phyloP scores from a whole-genome alignment of 441 rosid species.

The Arabidopsis hybrid region DNA sequence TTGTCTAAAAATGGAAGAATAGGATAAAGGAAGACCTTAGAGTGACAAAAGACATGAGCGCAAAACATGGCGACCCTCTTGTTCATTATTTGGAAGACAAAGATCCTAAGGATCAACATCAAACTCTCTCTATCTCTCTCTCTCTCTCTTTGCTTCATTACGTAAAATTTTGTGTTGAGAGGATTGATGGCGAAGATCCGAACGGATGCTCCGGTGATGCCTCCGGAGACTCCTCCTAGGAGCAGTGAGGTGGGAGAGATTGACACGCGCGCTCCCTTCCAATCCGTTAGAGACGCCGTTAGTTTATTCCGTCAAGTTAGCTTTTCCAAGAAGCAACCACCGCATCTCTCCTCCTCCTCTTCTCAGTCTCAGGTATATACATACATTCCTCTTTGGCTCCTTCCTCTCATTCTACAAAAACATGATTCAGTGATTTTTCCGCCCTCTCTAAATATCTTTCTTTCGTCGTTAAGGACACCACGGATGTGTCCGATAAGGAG shows the following conservation, averaged over 20 bases:
- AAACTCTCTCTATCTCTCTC: conserved; percentile 24
- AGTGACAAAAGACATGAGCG: conserved; percentile 32
- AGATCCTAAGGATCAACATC: conserved; percentile 38
- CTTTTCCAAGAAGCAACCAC: conserved; percentile 50
- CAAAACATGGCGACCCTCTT: conserved; percentile 47
- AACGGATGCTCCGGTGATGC: conserved; percentile 41
- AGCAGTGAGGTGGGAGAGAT: conserved; percentile 79
- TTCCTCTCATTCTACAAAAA: neutral
- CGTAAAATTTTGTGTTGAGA: conserved; percentile 45
- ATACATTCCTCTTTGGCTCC: neutral
- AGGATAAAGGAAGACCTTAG: conserved; percentile 24
- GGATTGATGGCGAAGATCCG: conserved; percentile 48
- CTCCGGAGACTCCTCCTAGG: conserved; percentile 35
- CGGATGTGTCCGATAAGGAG: conserved; percentile 73
- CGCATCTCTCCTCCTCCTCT: conserved; percentile 48
- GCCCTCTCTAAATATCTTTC: neutral
- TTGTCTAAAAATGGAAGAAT: conserved; percentile 29
- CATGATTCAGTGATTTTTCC: neutral
- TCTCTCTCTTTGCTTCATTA: conserved; percentile 29
- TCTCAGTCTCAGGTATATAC: conserved; percentile 79
- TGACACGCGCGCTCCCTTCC: conserved; percentile 85
- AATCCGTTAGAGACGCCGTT: conserved; percentile 89
- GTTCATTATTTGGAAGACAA: conserved; percentile 39
- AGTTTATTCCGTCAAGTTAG: conserved; percentile 78
- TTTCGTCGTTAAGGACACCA: conserved; percentile 25